Conservation (phyloP, 495 filamentous ascomycete genomes). For the Lasiosphaeria ovina region DNA sequence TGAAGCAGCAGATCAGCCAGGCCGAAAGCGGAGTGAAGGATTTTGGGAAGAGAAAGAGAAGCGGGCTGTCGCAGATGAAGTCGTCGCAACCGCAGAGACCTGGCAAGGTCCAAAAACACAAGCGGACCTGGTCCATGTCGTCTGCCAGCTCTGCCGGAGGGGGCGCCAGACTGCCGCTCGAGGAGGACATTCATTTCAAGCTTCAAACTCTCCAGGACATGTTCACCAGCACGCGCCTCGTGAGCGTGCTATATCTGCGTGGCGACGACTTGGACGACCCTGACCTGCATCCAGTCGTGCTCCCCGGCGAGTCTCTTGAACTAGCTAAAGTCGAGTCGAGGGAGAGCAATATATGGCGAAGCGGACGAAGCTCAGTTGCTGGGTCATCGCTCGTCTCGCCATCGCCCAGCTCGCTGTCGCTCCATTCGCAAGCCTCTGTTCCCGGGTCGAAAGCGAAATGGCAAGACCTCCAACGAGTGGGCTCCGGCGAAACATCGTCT, state of each 20-base stretch:
- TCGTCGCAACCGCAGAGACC: constrained; percentile 53
- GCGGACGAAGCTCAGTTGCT: constrained; percentile 51
- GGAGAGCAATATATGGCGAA: constrained; percentile 55
- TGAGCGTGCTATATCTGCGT: constrained; percentile 79
- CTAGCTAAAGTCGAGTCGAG: constrained; percentile 56
- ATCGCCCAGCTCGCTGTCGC: constrained; percentile 61
- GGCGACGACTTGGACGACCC: constrained; percentile 87
- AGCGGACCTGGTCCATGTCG: constrained; percentile 94
- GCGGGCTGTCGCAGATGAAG: constrained; percentile 54
- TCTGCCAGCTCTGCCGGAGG: constrained; percentile 70
- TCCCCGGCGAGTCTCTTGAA: constrained; percentile 66
- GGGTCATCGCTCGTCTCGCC: constrained; percentile 70
- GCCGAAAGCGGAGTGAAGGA: constrained; percentile 86
- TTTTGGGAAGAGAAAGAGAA: constrained; percentile 82
- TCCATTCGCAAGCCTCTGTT: constrained; percentile 51
- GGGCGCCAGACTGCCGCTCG: constrained; percentile 60
- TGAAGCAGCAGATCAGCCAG: constrained; percentile 86
- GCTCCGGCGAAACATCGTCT: constrained; percentile 36
- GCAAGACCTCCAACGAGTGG: constrained; percentile 47
- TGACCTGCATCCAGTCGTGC: constrained; percentile 75
- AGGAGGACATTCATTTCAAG: constrained; percentile 88
- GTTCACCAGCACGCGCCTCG: constrained; percentile 87
- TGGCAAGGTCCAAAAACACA: constrained; percentile 82
- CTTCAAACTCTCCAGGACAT: constrained; percentile 85
- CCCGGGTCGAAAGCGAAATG: constrained; percentile 46